Evolutionary conservation across 805 yeast species (phyloP).

Genomic region (Saccharomycopsis malanga): DNA sequence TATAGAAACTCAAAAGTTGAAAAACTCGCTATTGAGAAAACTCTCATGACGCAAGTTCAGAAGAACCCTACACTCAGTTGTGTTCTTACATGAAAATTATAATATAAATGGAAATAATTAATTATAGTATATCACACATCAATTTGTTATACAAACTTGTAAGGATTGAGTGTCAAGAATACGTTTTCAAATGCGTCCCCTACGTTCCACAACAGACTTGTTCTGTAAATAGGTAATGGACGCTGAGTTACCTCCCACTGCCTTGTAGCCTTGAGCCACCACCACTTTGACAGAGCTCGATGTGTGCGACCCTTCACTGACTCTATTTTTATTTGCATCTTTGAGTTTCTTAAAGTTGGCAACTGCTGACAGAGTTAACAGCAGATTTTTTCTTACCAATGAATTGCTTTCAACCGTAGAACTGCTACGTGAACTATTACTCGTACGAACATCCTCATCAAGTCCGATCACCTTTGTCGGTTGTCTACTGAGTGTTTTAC

Average conservation of each 20-base stretch:
- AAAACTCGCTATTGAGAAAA: no score
- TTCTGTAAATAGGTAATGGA: slow-evolving; percentile 50
- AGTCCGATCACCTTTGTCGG: neutral
- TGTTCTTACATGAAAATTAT: no score
- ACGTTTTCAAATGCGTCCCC: no score
- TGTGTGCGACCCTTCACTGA: slow-evolving; percentile 9
- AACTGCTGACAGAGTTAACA: slow-evolving; percentile 24
- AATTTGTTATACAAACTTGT: no score
- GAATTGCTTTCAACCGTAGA: slow-evolving; percentile 2
- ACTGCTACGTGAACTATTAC: slow-evolving; percentile 28
- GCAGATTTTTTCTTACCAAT: neutral
- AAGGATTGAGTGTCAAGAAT: no score
- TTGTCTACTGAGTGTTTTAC: neutral
- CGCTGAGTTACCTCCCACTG: slow-evolving; percentile 49
- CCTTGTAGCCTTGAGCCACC: slow-evolving; percentile 45
- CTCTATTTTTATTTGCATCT: slow-evolving; percentile 32
- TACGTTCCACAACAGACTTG: slow-evolving; percentile 20
- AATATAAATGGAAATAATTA: no score
- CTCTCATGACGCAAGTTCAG: no score
- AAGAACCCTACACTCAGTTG: no score
- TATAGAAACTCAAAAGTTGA: no score
- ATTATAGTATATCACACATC: no score
- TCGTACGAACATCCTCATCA: slow-evolving; percentile 24
- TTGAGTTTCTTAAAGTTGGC: slow-evolving; percentile 35
- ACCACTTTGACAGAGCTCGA: slow-evolving; percentile 33